Base-by-base conservation (phyloP, 192 early-diverging fungal species). In the Backusella macrospora region DNA sequence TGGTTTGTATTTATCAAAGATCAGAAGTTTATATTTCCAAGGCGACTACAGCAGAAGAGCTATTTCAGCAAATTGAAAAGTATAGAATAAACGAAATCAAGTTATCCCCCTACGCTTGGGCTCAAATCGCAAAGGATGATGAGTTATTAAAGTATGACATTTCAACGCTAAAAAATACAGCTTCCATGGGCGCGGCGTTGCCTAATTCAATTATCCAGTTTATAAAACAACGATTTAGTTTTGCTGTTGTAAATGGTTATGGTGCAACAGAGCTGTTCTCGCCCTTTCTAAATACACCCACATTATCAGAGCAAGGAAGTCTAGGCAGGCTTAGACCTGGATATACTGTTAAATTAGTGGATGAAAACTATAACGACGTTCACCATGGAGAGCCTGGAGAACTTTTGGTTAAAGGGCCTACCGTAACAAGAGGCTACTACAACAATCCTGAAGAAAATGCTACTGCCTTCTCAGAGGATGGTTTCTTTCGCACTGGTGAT, bases 401-500 rank as follows among this genome's bases (percentile, higher is more conserved):
- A 74, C 88, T 97, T 9, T 95, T 94, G 77, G 82, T 97, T 44
- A 86, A 88, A 37, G 94, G 94, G 3, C 75, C 81, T 38, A 95
- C 93, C 72, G 90, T 95, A 15, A 94, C 92, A 23, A 77, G 80
- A 4, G 92, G 91, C 1, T 93, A 93, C 68, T 78, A 90, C 38
- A 90, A 92, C 83, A 93, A 92, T 78, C 72, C 84, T 9, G 78
- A 82, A 26, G 92, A 90, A 42, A 93, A 88, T 68, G 75, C 65
- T 16, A 77, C 81, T 62, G 81, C 90, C 10, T 93, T 91, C 68
- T 87, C 86, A 14, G 62, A 75, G n/a, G 88, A 83, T 46, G 79
- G 84, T 7, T 96, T 87, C 84, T 95, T 96, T 85, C 87, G 91
- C 67, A 96, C 95, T 3, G 92, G 93, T 45, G 92, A 95, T 80